Evolutionary conservation across 441 rosid genomes (phyloP).

Genomic region (Erodium texanum): DNA sequence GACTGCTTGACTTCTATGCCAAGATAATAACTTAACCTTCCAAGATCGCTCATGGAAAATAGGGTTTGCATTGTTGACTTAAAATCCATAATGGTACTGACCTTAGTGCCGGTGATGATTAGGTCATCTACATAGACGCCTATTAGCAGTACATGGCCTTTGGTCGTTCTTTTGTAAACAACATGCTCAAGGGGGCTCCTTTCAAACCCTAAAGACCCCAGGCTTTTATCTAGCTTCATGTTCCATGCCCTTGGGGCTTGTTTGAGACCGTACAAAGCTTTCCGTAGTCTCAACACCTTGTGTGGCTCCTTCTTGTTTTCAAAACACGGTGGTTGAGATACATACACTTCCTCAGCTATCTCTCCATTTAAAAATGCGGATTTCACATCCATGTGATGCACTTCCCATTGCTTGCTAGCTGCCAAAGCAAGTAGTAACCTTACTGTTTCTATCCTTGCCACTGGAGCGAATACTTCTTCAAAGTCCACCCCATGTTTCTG

Average conservation of each 20-base stretch:
- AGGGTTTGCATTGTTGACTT: neutral
- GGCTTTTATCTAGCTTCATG: neutral
- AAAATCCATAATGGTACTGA: no score
- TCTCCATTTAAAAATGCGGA: slow-evolving; percentile 9
- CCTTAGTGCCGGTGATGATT: neutral
- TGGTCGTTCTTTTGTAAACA: no score
- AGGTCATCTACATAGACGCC: slow-evolving; percentile 8
- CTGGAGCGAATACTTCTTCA: neutral
- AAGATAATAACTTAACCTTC: neutral
- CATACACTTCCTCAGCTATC: slow-evolving; percentile 6
- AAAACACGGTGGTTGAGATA: slow-evolving; percentile 1
- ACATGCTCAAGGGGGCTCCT: neutral
- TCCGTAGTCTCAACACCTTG: neutral
- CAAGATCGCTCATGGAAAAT: slow-evolving; percentile 3
- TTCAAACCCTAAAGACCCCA: neutral
- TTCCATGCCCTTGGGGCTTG: slow-evolving; percentile 10
- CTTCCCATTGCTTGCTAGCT: slow-evolving; percentile 3
- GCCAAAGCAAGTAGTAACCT: neutral
- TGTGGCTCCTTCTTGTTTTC: neutral
- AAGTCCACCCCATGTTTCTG: neutral
- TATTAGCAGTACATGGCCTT: no score
- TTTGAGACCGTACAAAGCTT: slow-evolving; percentile 10
- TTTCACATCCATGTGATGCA: slow-evolving; percentile 8
- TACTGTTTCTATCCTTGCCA: slow-evolving; percentile 4
- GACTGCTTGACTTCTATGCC: neutral